phyloP scores from a whole-genome alignment of 495 filamentous ascomycete genomes.

The Xylaria grammica region DNA sequence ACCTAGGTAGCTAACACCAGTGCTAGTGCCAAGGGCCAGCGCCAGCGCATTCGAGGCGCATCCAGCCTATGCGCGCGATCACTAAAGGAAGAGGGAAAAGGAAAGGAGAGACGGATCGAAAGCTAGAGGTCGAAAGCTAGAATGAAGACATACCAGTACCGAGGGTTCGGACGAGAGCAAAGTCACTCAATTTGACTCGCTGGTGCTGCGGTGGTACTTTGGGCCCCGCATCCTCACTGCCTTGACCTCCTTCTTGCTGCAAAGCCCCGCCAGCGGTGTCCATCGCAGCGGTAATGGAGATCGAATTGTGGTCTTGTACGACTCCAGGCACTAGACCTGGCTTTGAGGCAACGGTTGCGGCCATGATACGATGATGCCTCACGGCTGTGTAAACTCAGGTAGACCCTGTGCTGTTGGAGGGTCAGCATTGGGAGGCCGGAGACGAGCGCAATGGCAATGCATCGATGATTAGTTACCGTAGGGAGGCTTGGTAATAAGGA shows the following conservation, averaged over 20 bases:
- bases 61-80: too few species aligned
- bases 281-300: slow-evolving; percentile 13
- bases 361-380: slow-evolving; percentile 28
- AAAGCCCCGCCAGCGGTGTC: slow-evolving; percentile 12
- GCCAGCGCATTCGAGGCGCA: slow-evolving; percentile 8
- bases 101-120: neutral
- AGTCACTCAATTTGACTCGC: slow-evolving; percentile 66
- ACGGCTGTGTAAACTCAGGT: slow-evolving; percentile 12
- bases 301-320: slow-evolving; percentile 28
- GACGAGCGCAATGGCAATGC: slow-evolving; percentile 18
- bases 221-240: slow-evolving; percentile 26
- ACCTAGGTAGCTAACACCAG: neutral
- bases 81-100: neutral
- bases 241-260: slow-evolving; percentile 19
- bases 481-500: slow-evolving; percentile 18
- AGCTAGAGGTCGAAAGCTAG: too few species aligned
- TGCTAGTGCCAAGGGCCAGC: neutral
- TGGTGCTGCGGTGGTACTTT: slow-evolving; percentile 40
- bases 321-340: slow-evolving; percentile 31
- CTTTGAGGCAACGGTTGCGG: slow-evolving; percentile 35
- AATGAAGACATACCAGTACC: slow-evolving; percentile 72
- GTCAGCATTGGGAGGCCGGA: slow-evolving; percentile 20
- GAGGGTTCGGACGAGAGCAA: slow-evolving; percentile 84
- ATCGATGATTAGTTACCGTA: slow-evolving; percentile 9
- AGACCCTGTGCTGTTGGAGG: slow-evolving; percentile 14